Base-by-base conservation (phyloP, 2,329 filamentous ascomycete genomes). In the Hypocreales sp. region DNA sequence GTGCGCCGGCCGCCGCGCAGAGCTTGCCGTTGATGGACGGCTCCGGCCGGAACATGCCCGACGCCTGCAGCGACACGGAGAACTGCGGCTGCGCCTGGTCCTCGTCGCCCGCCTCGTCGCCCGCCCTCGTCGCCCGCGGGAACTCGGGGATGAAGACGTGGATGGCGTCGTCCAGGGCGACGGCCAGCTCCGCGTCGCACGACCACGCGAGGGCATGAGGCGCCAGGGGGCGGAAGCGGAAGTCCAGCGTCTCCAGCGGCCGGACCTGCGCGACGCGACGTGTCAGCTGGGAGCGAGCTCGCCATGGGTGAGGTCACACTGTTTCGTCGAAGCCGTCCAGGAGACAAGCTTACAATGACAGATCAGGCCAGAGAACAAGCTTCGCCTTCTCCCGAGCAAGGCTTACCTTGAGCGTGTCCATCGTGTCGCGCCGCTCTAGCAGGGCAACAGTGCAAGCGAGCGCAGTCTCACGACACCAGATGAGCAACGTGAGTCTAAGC, bases 151-250 rank as follows among this genome's bases (percentile, higher is more conserved):
- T 41, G 31, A 58, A 66, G 25, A 69, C 45, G 36, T 61, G 53
- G 17, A 70, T 50, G 22, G 60, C 62, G 41, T 72, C 67, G 34
- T 68, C 63, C n/a, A 63, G 61, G 3, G 58, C 61, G 18, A 71
- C 54, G 19, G 67, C 67, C 5, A 72, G 51, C 38, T 71, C 67
- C 15, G 60, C 64, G 28, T 72, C 67, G 34, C 60, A 61, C 14
- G 67, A 72, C 61, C 67, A 72, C 20, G 60, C 40, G 7, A 60
- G 36, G 2, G 53, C 47, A 31, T 57, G 56, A 5, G 51, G 52
- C 16, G 56, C 55, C 32, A 61, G 45, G 12, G 61, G 58, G 5
- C 60, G 47, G 8, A 57, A 54, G 20, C 48, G 47, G 13, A 67
- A 45, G 25, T 47, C 42, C 14, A 66, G 47, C 4, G 58, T 50